Evolutionary conservation across 148 eudicot genomes (phyloP).

Genomic region (Fagopyrum esculentum): DNA sequence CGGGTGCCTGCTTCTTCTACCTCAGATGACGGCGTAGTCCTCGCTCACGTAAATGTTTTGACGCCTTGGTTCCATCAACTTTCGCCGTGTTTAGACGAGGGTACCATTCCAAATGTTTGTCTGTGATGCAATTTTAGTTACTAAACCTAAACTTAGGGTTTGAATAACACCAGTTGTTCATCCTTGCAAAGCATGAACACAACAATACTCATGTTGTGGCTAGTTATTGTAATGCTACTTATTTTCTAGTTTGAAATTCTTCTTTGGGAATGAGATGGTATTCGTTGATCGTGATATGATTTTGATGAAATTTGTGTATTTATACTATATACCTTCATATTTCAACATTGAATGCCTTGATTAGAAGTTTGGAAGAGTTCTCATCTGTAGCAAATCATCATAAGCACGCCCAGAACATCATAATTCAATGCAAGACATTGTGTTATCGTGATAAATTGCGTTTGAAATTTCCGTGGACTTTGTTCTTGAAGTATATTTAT

Average conservation of each 20-base stretch:
- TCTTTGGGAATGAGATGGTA: background rate
- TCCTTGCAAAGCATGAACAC: background rate
- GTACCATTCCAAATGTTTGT: background rate
- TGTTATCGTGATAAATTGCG: no score
- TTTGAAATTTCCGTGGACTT: no score
- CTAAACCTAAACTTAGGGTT: background rate
- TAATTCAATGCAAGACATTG: background rate
- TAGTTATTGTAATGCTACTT: no score
- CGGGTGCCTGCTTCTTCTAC: no score
- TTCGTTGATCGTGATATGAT: background rate
- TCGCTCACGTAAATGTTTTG: no score
- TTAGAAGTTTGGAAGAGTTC: background rate
- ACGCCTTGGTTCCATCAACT: no score
- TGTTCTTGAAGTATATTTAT: background rate
- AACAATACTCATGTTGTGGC: background rate
- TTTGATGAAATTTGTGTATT: background rate
- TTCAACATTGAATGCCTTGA: background rate
- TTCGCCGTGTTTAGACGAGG: no score
- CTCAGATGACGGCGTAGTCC: no score
- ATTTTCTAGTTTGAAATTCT: no score
- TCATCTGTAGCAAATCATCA: background rate
- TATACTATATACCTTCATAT: background rate
- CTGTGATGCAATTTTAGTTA: background rate
- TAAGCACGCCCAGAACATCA: background rate
- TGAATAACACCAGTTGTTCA: background rate